Conservation (phyloP, 176 grass and related monocot species). For the Dactylis glomerata region DNA sequence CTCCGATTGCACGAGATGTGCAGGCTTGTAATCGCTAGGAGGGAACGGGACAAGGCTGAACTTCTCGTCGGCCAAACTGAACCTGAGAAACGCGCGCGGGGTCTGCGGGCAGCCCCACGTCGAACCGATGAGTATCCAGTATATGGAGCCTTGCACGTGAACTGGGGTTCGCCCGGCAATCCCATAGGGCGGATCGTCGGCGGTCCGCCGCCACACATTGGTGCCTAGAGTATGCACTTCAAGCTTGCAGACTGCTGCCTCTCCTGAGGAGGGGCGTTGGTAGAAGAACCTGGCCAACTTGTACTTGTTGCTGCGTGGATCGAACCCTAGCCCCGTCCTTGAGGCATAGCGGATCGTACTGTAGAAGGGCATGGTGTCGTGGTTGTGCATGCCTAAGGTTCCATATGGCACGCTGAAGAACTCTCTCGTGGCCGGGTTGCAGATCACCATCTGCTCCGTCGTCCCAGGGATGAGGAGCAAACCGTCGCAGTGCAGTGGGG, state of each 20-base stretch:
- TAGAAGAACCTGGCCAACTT: not conserved
- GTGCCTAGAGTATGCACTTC: slow-evolving; percentile 10
- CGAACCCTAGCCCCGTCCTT: not conserved
- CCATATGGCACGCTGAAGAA: not conserved
- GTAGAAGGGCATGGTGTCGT: no score
- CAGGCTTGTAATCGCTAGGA: not conserved
- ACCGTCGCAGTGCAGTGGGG: not conserved
- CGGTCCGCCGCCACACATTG: not conserved
- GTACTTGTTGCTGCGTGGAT: not conserved
- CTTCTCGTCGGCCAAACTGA: not conserved
- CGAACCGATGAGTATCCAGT: not conserved
- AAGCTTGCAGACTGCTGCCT: not conserved
- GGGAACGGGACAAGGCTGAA: not conserved
- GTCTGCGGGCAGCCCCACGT: not conserved
- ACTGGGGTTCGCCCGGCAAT: not conserved
- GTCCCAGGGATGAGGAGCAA: not conserved
- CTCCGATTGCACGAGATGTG: not conserved
- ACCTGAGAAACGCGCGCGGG: not conserved
- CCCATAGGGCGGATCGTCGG: not conserved
- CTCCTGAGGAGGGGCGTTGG: no score
- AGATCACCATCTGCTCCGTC: not conserved
- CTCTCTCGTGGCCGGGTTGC: not conserved
- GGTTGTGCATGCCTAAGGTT: not conserved
- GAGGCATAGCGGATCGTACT: not conserved
- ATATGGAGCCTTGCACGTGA: not conserved